Conservation (phyloP, 1,284 basidiomycete species). For the Trametes pubescens region DNA sequence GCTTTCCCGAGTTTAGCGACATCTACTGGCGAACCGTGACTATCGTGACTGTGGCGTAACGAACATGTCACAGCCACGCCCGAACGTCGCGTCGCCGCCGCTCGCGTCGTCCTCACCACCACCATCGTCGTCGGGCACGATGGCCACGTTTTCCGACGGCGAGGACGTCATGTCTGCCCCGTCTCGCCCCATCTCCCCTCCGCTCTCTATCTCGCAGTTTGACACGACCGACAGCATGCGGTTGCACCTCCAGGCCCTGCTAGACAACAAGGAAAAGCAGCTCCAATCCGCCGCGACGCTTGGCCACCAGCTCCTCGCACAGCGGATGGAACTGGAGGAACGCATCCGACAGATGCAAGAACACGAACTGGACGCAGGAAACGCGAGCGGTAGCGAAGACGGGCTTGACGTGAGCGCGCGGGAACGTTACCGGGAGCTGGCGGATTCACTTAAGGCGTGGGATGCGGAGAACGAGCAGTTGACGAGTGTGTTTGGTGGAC, state of each 20-base stretch:
- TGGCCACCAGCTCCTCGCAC: conserved; percentile 89
- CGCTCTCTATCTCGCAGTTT: conserved; percentile 36
- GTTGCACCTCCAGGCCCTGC: conserved; percentile 77
- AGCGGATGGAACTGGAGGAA: conserved; percentile 91
- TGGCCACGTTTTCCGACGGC: conserved; percentile 49
- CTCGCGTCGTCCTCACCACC: conserved; percentile 26
- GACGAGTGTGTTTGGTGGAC: conserved; percentile 69
- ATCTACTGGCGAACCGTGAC: conserved; percentile 4
- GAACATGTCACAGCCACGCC: conserved; percentile 17
- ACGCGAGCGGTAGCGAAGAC: conserved; percentile 64
- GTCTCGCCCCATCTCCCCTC: conserved; percentile 15
- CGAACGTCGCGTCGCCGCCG: conserved; percentile 22
- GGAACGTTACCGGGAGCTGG: conserved; percentile 79
- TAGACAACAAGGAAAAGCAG: conserved; percentile 90
- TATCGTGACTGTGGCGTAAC: conserved; percentile 13
- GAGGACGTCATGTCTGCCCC: conserved; percentile 39
- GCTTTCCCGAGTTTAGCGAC: conserved; percentile 5
- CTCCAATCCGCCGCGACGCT: conserved; percentile 89
- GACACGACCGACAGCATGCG: conserved; percentile 73
- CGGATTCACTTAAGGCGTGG: conserved; percentile 81
- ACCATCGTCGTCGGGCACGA: conserved; percentile 40
- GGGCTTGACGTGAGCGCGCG: conserved; percentile 51
- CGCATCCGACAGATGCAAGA: conserved; percentile 84
- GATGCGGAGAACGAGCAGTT: conserved; percentile 85
- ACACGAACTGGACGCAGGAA: conserved; percentile 53